A percentile compares a stretch with the other conserved stretches of the same genome.
phyloP scores from a whole-genome alignment of 2,329 filamentous ascomycete species.

The Colletotrichum nymphaeae region DNA sequence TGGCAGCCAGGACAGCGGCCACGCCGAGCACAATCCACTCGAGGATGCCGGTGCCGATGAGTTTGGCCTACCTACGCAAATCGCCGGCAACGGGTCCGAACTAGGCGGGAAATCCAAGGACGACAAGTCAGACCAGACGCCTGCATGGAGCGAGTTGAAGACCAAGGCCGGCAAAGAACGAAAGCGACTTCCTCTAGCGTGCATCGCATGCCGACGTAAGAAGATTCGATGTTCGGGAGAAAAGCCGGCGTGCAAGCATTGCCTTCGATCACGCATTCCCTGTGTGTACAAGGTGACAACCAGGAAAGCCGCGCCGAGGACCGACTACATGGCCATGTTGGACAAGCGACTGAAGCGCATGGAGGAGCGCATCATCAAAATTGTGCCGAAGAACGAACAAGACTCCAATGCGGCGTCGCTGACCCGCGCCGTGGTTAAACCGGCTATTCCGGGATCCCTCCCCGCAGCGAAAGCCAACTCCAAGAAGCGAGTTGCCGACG shows the following conservation, averaged over 20 bases:
- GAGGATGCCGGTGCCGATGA: slow-evolving; percentile 69
- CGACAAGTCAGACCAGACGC: slow-evolving; percentile 68
- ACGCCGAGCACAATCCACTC: slow-evolving; percentile 57
- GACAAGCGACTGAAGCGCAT: slow-evolving; percentile 96
- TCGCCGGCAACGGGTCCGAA: slow-evolving; percentile 64
- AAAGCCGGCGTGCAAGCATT: slow-evolving; percentile 98
- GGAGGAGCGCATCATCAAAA: slow-evolving; percentile 97
- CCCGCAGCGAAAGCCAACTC: slow-evolving; percentile 62
- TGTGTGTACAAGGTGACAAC: slow-evolving; percentile 98
- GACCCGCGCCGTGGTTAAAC: slow-evolving; percentile 86
- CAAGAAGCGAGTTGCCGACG: slow-evolving; percentile 87
- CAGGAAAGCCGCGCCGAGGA: slow-evolving; percentile 91
- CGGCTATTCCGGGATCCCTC: slow-evolving; percentile 71
- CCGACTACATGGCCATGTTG: slow-evolving; percentile 99
- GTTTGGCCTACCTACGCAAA: slow-evolving; percentile 63
- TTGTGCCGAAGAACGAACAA: slow-evolving; percentile 88
- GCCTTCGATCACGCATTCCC: slow-evolving; percentile 88
- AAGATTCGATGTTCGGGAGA: slow-evolving; percentile 98
- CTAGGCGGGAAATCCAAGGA: slow-evolving; percentile 65
- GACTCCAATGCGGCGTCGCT: slow-evolving; percentile 72
- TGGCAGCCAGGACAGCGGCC: slow-evolving; percentile 54
- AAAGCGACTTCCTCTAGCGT: slow-evolving; percentile 91
- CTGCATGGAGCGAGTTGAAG: slow-evolving; percentile 85
- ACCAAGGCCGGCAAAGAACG: slow-evolving; percentile 96
- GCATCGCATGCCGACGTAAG: slow-evolving; percentile 94